A percentile compares a stretch with the other conserved stretches of the same genome.
These are phyloP conservation scores for Fragilariopsis cylindrus DNA, from an alignment of 108 stramenopile species.

Conservation along the genomic window DNA sequence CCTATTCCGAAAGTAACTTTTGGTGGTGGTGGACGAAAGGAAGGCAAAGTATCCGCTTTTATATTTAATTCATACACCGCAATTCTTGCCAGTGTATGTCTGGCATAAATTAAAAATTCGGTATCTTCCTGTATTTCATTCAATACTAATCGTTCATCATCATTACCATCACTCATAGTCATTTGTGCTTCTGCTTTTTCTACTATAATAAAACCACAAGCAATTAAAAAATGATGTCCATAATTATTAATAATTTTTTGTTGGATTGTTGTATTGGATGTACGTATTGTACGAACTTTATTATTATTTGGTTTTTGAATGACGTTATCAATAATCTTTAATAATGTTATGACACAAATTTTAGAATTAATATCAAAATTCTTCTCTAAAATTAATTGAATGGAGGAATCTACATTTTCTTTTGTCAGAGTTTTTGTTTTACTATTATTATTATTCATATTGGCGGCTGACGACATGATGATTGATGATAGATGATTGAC, in stretches of 20 bases:
- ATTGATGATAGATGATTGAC: too few species aligned
- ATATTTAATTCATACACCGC: conserved; percentile 49
- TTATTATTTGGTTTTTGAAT: conserved; percentile 56
- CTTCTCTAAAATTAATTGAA: conserved; percentile 38
- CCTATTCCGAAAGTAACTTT: not conserved
- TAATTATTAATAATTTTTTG: conserved; percentile 49
- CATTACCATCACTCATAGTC: not conserved
- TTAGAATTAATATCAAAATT: conserved; percentile 68
- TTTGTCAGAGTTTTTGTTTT: not conserved
- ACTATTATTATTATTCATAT: not conserved
- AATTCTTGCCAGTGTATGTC: conserved; percentile 42
- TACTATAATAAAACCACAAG: conserved; percentile 56
- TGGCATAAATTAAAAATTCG: conserved; percentile 36
- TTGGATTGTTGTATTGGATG: conserved; percentile 54
- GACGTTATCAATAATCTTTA: conserved; percentile 79
- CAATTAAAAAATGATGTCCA: conserved; percentile 71
- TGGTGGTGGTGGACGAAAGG: conserved; percentile 20
- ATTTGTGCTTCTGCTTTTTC: conserved; percentile 1
- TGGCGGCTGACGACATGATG: not conserved
- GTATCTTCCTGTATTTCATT: conserved; percentile 40
- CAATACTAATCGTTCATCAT: conserved; percentile 32
- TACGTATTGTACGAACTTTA: conserved; percentile 72
- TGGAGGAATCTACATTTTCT: conserved; percentile 37
- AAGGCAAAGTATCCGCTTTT: conserved; percentile 47
- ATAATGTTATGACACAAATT: conserved; percentile 57